phyloP scores from a whole-genome alignment of 2,329 filamentous ascomycete genomes.

The Colletotrichum sp. region DNA sequence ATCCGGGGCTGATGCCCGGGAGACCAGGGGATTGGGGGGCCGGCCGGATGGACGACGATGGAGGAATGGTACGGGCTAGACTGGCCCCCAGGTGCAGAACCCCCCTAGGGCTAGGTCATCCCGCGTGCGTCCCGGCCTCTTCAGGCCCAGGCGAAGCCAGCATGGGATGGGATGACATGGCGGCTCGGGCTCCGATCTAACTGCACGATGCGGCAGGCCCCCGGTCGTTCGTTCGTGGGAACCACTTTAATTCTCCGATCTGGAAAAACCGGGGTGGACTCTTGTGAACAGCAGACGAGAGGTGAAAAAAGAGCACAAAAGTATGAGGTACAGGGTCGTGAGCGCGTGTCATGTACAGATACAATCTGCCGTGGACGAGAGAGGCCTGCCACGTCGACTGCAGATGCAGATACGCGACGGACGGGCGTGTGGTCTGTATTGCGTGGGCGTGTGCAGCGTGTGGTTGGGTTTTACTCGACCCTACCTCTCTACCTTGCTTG shows the following conservation, averaged over 20 bases:
- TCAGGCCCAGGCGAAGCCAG: neutral
- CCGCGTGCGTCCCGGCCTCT: neutral
- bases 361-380: neutral
- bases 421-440: neutral
- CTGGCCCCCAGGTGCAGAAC: neutral
- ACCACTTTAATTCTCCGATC: slow-evolving; percentile 20
- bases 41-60: neutral
- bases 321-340: neutral
- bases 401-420: slow-evolving; percentile 19
- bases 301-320: neutral
- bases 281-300: neutral
- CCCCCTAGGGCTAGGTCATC: neutral
- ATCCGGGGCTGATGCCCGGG: slow-evolving; percentile 1
- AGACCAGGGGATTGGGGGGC: neutral
- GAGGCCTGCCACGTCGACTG: slow-evolving; percentile 15
- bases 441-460: slow-evolving; percentile 3
- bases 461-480: neutral
- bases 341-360: neutral
- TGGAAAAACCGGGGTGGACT: slow-evolving; percentile 2
- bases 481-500: neutral
- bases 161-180: slow-evolving; percentile 15
- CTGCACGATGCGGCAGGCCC: slow-evolving; percentile 21
- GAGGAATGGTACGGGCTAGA: neutral
- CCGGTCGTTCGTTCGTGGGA: slow-evolving; percentile 16
- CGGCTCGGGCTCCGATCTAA: slow-evolving; percentile 20